Conservation (phyloP, 768 basidiomycete species). For the Pleurotus platypus region DNA sequence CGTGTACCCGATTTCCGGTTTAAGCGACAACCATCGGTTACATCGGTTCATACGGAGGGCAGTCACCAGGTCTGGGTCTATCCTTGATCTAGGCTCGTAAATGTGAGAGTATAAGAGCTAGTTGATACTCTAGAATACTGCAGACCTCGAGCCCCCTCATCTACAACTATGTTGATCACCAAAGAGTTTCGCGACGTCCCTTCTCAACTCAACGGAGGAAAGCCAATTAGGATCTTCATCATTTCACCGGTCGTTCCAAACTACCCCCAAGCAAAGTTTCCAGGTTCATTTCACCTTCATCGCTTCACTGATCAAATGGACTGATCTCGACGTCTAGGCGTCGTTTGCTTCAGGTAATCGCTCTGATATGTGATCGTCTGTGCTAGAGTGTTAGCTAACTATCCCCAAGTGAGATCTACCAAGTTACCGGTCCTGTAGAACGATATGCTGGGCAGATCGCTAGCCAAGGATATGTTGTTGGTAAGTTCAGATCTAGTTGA, state of each 20-base stretch:
- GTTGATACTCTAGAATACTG: neutral
- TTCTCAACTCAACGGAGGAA: conserved; percentile 58
- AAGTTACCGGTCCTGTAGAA: conserved; percentile 96
- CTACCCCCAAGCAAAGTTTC: conserved; percentile 90
- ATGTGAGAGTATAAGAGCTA: neutral
- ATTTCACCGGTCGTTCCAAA: conserved; percentile 76
- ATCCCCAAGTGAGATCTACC: conserved; percentile 80
- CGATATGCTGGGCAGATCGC: conserved; percentile 87
- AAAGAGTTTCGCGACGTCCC: conserved; percentile 77
- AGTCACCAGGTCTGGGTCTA: too few relatives aligned
- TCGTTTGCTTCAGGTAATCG: conserved; percentile 76
- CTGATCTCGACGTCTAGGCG: conserved; percentile 41
- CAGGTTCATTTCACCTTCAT: conserved; percentile 42
- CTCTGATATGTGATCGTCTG: too few relatives aligned
- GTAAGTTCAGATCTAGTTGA: conserved; percentile 32
- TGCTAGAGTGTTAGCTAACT: too few relatives aligned
- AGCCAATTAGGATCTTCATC: conserved; percentile 77
- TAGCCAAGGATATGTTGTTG: conserved; percentile 81
- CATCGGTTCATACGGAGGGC: neutral
- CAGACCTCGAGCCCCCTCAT: neutral
- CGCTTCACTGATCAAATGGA: neutral
- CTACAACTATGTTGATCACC: conserved; percentile 69
- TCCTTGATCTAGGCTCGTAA: too few relatives aligned
- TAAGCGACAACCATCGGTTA: neutral
- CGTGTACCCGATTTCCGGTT: neutral